Evolutionary conservation across 2,329 filamentous ascomycete genomes (phyloP).

Genomic region (Whalleya microplaca): DNA sequence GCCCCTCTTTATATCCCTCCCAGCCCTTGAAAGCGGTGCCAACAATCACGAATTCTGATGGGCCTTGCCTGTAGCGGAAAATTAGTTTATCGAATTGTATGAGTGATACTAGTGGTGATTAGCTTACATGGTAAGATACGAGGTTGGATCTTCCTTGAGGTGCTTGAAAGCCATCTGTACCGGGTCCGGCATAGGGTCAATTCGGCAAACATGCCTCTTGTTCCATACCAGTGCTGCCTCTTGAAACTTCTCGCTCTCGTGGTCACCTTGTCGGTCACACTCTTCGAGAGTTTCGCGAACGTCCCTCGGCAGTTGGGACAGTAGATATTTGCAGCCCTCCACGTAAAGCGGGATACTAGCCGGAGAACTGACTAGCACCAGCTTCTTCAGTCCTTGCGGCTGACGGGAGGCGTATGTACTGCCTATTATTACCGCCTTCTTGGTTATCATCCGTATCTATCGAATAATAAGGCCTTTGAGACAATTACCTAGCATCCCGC

Average conservation of each 20-base stretch:
- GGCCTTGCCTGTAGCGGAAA: constrained; percentile 8
- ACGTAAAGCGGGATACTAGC: constrained; percentile 31
- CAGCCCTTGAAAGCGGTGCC: constrained; percentile 18
- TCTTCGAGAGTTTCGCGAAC: constrained; percentile 21
- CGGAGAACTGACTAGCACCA: constrained; percentile 28
- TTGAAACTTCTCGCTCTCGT: constrained; percentile 27
- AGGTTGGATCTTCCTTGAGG: constrained; percentile 11
- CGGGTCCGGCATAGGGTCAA: constrained; percentile 27
- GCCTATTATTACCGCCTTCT: too few relatives aligned
- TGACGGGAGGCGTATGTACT: constrained; percentile 16
- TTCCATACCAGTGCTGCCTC: constrained; percentile 21
- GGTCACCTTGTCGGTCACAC: constrained; percentile 22
- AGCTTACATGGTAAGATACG: constrained; percentile 8
- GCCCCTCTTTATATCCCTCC: constrained; percentile 12
- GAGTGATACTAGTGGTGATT: fast-evolving
- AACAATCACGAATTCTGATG: constrained; percentile 15
- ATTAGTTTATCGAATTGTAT: not conserved
- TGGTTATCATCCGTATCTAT: too few relatives aligned
- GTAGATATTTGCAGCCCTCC: constrained; percentile 18
- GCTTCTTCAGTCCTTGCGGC: constrained; percentile 24
- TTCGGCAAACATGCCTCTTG: constrained; percentile 20
- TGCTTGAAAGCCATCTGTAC: constrained; percentile 9
- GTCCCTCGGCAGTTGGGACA: constrained; percentile 25
- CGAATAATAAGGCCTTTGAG: too few relatives aligned
- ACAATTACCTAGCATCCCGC: constrained; percentile 31